Base-by-base conservation (phyloP, 1,284 basidiomycete genomes). In the Trichosporon sp. region DNA sequence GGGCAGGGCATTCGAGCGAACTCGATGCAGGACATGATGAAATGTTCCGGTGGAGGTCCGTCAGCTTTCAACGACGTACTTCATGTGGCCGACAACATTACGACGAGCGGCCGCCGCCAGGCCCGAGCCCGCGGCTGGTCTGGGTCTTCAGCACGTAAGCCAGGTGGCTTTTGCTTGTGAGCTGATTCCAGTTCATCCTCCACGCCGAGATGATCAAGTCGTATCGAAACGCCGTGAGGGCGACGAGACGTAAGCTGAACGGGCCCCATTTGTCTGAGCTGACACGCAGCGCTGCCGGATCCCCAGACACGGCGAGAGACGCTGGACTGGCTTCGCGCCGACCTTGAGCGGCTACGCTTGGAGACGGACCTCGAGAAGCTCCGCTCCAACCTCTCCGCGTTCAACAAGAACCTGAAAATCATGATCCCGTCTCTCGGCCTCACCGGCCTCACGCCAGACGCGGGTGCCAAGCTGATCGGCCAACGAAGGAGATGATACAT, bases 171-270 rank as follows among this genome's bases (percentile, higher is more conserved):
- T 8, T 64, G 11, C 8, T 2, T n/a, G 3, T 9, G 18, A 23
- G 35, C 63, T 32, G 29, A 66, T 34, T 42, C 3, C 70, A 83
- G 82, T 83, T 83, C 67, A 72, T 83, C 42, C 68, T 82, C 32
- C 80, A 80, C 65, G 78, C 79, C 8, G 75, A 78, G 42, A 66
- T 81, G 38, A 47, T 82, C 3, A 75, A 80, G 15, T 78, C 81
- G 1, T 83, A 83, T 70, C 74, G 82, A 9, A 70, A 71, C 3
- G 80, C 81, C 0, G 80, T 83, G 13, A 69, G 82, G 65, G 77
- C 81, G 1, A 83, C 81, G 1, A 65, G 79, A 38, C 80, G 82
- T 83, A 66, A 74, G 82, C 75, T 1, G 12, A 13, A 11, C 12
- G 1, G 5, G 32, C 3, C 13, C 35, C 21, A 53, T 31, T 47